These are phyloP conservation scores for Penicillium soppii DNA, from an alignment of 495 filamentous ascomycete genomes.

Conservation along the genomic window DNA sequence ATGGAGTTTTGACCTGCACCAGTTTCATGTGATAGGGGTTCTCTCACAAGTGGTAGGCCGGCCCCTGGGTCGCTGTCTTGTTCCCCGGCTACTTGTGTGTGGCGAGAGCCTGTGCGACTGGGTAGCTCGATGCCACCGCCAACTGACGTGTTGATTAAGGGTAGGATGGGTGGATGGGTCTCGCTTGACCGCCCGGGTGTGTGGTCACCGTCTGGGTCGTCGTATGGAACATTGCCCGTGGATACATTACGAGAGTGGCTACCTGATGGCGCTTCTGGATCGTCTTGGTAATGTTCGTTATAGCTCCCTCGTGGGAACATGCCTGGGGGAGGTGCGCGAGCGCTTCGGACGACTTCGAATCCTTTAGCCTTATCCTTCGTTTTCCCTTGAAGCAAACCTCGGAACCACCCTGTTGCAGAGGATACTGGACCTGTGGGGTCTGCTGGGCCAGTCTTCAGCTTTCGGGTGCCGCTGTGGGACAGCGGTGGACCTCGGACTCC, in stretches of 20 bases:
- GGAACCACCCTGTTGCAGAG: conserved; percentile 86
- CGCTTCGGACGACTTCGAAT: conserved; percentile 91
- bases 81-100: conserved; percentile 39
- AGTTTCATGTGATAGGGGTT: conserved; percentile 14
- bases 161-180: conserved; percentile 51
- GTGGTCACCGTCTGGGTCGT: conserved; percentile 47
- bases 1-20: not conserved
- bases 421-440: conserved; percentile 90
- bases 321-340: conserved; percentile 57
- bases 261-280: conserved; percentile 39
- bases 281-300: conserved; percentile 59
- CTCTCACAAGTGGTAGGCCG: conserved; percentile 23
- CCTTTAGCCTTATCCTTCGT: conserved; percentile 89
- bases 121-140: conserved; percentile 62
- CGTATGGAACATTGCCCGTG: conserved; percentile 40
- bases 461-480: conserved; percentile 74
- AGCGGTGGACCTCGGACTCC: conserved; percentile 87
- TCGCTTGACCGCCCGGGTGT: conserved; percentile 11
- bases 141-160: conserved; percentile 51
- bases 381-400: conserved; percentile 73
- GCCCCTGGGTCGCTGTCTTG: conserved; percentile 8
- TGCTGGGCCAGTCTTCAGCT: conserved; percentile 88
- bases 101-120: conserved; percentile 62
- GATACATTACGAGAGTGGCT: conserved; percentile 31
- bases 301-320: conserved; percentile 43